Conservation (phyloP, 768 basidiomycete genomes). For the Suillus variegatus region DNA sequence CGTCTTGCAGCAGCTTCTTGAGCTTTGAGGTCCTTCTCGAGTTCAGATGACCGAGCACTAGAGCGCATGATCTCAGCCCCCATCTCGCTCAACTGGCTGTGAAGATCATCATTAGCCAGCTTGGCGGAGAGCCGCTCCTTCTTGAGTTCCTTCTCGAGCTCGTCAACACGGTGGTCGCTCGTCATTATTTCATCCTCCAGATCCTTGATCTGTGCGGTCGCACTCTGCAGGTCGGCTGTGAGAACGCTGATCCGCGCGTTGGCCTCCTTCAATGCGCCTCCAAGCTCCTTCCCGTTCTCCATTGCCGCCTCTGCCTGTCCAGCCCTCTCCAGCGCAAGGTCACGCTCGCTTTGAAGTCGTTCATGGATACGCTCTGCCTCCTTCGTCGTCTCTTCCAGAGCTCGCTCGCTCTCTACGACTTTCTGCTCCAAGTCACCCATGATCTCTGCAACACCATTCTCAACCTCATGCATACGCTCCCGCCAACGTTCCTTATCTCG, state of each 20-base stretch:
- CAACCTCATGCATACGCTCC: slow-evolving; percentile 69
- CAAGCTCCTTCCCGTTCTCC: slow-evolving; percentile 67
- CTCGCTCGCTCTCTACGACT: slow-evolving; percentile 51
- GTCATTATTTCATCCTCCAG: slow-evolving; percentile 61
- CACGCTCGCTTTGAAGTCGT: slow-evolving; percentile 51
- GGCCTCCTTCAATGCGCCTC: slow-evolving; percentile 64
- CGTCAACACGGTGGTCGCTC: slow-evolving; percentile 52
- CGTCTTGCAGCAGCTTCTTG: slow-evolving; percentile 32
- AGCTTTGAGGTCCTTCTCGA: slow-evolving; percentile 48
- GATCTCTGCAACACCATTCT: slow-evolving; percentile 67
- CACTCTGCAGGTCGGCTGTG: slow-evolving; percentile 59
- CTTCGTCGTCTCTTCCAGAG: slow-evolving; percentile 40
- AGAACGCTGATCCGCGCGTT: slow-evolving; percentile 59
- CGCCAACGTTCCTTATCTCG: slow-evolving; percentile 73
- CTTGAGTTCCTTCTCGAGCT: slow-evolving; percentile 57
- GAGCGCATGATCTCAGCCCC: slow-evolving; percentile 30
- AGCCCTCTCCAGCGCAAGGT: slow-evolving; percentile 58
- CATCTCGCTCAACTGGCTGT: slow-evolving; percentile 34
- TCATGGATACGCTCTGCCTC: slow-evolving; percentile 48
- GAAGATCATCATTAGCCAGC: slow-evolving; percentile 41
- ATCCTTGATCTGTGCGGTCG: slow-evolving; percentile 58
- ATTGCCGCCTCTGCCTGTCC: slow-evolving; percentile 65
- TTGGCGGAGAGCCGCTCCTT: slow-evolving; percentile 49
- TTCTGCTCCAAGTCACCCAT: slow-evolving; percentile 65
- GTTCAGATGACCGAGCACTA: slow-evolving; percentile 36